Conservation (phyloP, 352 stramenopile species). For the Phytopythium mirpurense region DNA sequence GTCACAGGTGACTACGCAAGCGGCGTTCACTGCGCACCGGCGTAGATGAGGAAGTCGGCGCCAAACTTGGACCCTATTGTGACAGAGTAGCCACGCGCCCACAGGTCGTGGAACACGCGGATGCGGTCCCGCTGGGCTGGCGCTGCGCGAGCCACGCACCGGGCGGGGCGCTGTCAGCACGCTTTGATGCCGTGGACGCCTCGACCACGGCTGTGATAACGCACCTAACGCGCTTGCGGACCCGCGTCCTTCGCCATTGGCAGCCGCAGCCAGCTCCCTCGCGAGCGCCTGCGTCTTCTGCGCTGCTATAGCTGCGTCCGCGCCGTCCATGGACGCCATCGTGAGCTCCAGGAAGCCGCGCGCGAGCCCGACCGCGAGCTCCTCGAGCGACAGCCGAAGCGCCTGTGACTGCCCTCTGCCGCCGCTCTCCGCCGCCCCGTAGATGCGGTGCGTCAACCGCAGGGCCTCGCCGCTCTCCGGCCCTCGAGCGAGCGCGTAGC, state of each 20-base stretch:
- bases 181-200: too few species aligned
- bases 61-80: conserved; percentile 79
- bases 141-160: conserved; percentile 9
- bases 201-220: too few species aligned
- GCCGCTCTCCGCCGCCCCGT: conserved; percentile 16
- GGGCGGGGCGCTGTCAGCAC: too few species aligned
- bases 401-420: not conserved
- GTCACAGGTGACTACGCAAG: too few species aligned
- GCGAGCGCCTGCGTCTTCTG: not conserved
- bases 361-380: conserved; percentile 31
- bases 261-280: not conserved
- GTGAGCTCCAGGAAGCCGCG: conserved; percentile 25
- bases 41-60: conserved; percentile 77
- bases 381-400: conserved; percentile 43
- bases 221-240: conserved; percentile 1
- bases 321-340: not conserved
- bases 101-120: conserved; percentile 62
- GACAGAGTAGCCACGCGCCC: conserved; percentile 57
- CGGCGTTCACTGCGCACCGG: too few species aligned
- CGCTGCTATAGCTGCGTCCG: not conserved
- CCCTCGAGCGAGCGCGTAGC: conserved; percentile 23
- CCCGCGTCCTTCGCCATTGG: not conserved
- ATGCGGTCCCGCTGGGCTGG: conserved; percentile 18
- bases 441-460: conserved; percentile 19
- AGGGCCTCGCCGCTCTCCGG: conserved; percentile 10